A percentile compares a stretch with the other conserved stretches of the same genome.
These are phyloP conservation scores for Phytophthora pistaciae DNA, from an alignment of 352 stramenopile species.

Conservation along the genomic window DNA sequence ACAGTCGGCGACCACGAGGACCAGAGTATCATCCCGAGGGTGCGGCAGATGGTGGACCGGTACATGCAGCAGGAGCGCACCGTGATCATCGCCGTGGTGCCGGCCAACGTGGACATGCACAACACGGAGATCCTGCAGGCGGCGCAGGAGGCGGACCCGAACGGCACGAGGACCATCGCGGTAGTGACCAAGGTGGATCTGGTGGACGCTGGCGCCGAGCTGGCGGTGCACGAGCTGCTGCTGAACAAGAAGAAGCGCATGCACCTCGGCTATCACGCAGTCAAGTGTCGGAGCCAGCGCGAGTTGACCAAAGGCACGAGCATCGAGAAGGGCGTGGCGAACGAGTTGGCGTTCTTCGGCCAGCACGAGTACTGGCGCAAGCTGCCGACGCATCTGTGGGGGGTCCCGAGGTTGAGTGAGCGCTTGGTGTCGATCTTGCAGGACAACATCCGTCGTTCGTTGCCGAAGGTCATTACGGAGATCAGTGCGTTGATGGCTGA, in stretches of 20 bases:
- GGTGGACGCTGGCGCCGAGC: constrained; percentile 83
- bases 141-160: constrained; percentile 70
- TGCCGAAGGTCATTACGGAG: constrained; percentile 56
- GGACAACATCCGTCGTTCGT: constrained; percentile 54
- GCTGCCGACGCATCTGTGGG: constrained; percentile 42
- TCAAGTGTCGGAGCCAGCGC: constrained; percentile 85
- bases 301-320: constrained; percentile 63
- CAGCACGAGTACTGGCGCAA: constrained; percentile 64
- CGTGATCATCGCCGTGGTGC: constrained; percentile 89
- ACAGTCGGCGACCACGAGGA: constrained; percentile 76
- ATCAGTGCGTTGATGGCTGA: constrained; percentile 41
- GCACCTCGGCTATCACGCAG: constrained; percentile 83
- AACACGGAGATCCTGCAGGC: constrained; percentile 86
- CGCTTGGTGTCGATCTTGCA: constrained; percentile 57
- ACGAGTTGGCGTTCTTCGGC: constrained; percentile 70
- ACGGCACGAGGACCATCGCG: constrained; percentile 79
- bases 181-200: constrained; percentile 92
- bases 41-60: constrained; percentile 75
- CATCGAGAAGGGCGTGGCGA: constrained; percentile 57
- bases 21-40: constrained; percentile 64
- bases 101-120: constrained; percentile 87
- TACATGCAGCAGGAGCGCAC: constrained; percentile 83
- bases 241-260: constrained; percentile 79
- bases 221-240: constrained; percentile 74
- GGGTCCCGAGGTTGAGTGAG: constrained; percentile 41